Conservation (phyloP, 257 asterid genomes). For the Petunia secreta region DNA sequence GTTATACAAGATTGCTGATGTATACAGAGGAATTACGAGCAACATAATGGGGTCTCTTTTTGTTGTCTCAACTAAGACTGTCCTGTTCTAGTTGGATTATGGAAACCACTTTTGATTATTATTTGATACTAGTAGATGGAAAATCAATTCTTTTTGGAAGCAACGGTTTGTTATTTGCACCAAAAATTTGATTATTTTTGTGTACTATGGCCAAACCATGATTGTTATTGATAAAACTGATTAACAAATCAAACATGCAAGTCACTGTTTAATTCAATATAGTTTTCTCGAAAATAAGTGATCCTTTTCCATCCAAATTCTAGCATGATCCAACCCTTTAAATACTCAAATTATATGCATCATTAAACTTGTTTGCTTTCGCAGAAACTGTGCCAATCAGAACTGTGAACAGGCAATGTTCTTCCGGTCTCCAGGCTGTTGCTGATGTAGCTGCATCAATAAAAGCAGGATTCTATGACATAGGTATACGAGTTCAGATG, state of each 20-base stretch:
- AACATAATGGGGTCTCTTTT: too few species aligned
- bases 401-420: slow-evolving; percentile 92
- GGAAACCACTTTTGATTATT: neutral
- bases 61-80: too few species aligned
- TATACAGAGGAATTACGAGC: neutral
- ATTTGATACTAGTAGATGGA: neutral
- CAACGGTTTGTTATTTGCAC: neutral
- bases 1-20: neutral
- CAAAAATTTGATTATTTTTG: neutral
- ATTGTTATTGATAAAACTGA: neutral
- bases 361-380: slow-evolving; percentile 25
- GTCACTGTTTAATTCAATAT: neutral
- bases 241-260: neutral
- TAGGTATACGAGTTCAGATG: slow-evolving; percentile 46
- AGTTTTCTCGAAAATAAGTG: neutral
- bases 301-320: neutral
- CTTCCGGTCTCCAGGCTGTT: slow-evolving; percentile 96
- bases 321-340: neutral
- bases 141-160: neutral
- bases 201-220: neutral
- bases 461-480: slow-evolving; percentile 86
- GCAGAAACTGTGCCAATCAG: slow-evolving; percentile 80
- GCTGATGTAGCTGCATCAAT: slow-evolving; percentile 95
- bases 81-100: neutral
- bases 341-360: neutral